Evolutionary conservation across 2,329 filamentous ascomycete genomes (phyloP).

Genomic region (Tolypocladium paradoxum): DNA sequence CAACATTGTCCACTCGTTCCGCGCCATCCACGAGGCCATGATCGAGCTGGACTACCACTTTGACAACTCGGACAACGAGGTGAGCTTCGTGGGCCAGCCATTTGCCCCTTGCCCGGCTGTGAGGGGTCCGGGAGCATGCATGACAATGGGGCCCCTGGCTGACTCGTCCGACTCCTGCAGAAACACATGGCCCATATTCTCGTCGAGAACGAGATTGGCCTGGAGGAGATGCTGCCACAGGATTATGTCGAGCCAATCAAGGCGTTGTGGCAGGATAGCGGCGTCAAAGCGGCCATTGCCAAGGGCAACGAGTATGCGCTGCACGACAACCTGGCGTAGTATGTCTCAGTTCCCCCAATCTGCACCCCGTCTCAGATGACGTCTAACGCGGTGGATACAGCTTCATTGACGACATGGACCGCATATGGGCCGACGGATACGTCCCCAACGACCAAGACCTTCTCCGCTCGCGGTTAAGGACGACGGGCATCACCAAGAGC

Average conservation of each 20-base stretch:
- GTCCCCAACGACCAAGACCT: constrained; percentile 94
- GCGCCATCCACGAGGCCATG: constrained; percentile 86
- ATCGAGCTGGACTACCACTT: constrained; percentile 71
- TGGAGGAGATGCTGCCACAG: constrained; percentile 67
- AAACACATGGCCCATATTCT: constrained; percentile 68
- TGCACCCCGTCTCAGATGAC: not conserved
- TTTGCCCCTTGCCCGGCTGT: not conserved
- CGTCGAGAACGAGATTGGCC: constrained; percentile 70
- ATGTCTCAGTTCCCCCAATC: constrained; percentile 23
- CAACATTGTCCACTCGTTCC: constrained; percentile 88
- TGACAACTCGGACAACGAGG: constrained; percentile 68
- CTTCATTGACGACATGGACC: constrained; percentile 92
- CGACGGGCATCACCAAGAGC: constrained; percentile 92
- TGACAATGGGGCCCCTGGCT: constrained; percentile 19
- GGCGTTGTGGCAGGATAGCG: constrained; percentile 70
- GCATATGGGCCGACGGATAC: constrained; percentile 84
- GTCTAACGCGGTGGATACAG: constrained; percentile 28
- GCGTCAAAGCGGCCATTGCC: constrained; percentile 76
- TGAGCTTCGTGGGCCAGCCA: constrained; percentile 37
- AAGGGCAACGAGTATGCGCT: constrained; percentile 95
- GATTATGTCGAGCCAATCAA: constrained; percentile 76
- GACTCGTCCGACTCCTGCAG: constrained; percentile 34
- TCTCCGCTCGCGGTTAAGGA: constrained; percentile 91
- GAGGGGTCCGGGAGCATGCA: not conserved
- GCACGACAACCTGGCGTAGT: constrained; percentile 94